Conservation (phyloP, 1,284 basidiomycete species). For the Sphagnurus paluster region DNA sequence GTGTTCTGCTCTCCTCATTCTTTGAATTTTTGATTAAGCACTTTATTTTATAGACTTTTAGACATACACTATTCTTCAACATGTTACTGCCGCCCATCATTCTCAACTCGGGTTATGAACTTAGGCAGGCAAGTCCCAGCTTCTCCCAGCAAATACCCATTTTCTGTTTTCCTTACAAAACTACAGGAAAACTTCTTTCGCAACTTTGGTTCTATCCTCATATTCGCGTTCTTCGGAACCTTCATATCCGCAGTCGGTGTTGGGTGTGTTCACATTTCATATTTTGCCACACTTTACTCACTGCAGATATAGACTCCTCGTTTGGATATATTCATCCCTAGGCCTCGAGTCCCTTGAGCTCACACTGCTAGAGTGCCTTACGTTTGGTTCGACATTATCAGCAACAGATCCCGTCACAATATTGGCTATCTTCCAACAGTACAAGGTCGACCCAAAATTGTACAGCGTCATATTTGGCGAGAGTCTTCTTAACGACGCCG, state of each 20-base stretch:
- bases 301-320: conserved; percentile 74
- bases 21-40: too few species aligned
- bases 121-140: conserved; percentile 77
- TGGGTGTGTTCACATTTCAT: conserved; percentile 65
- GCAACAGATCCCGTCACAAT: conserved; percentile 99
- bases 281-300: conserved; percentile 38
- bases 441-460: conserved; percentile 98
- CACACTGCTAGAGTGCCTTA: conserved; percentile 88
- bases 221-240: conserved; percentile 95
- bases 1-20: too few species aligned
- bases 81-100: conserved; percentile 97
- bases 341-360: conserved; percentile 86
- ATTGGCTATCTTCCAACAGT: conserved; percentile 97
- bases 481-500: conserved; percentile 96
- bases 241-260: conserved; percentile 97
- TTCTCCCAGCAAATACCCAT: not conserved
- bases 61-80: conserved; percentile 98
- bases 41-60: conserved; percentile 79
- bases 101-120: conserved; percentile 95
- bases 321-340: conserved; percentile 93
- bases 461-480: conserved; percentile 99
- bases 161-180: conserved; percentile 8
- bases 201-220: conserved; percentile 96
- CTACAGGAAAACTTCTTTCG: conserved; percentile 97
- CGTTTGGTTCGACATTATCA: conserved; percentile 94